Evolutionary conservation across 768 basidiomycete species (phyloP).

Genomic region (Exsudoporus frostii): DNA sequence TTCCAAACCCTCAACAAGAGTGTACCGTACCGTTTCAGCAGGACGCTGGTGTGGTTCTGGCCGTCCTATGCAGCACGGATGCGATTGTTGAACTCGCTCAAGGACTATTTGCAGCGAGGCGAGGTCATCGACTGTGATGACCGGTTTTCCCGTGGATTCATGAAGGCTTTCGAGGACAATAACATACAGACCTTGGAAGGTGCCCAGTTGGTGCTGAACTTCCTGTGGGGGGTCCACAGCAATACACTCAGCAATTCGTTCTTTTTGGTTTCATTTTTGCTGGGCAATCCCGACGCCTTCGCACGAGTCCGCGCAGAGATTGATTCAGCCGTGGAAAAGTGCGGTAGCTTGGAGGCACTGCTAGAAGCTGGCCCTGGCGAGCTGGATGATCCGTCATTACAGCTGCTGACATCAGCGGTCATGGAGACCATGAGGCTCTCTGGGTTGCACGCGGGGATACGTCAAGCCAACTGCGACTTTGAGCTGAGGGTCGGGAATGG

Average conservation of each 20-base stretch:
- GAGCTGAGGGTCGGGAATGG: constrained; percentile 8
- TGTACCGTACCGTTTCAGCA: constrained; percentile 16
- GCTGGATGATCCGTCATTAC: constrained; percentile 18
- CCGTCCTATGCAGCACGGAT: constrained; percentile 15
- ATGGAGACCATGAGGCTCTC: constrained; percentile 29
- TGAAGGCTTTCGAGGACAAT: constrained; percentile 17
- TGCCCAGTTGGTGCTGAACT: constrained; percentile 17
- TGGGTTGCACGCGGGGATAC: constrained; percentile 13
- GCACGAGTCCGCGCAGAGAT: constrained; percentile 46
- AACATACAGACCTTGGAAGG: constrained; percentile 14
- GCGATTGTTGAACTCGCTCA: constrained; percentile 8
- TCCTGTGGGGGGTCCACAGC: constrained; percentile 23
- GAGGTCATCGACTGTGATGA: constrained; percentile 2
- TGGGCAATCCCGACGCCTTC: constrained; percentile 43
- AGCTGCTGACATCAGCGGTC: constrained; percentile 23
- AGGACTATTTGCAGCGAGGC: constrained; percentile 11
- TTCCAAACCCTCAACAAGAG: constrained; percentile 18
- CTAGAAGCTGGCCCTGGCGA: constrained; percentile 7
- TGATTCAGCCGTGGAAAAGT: constrained; percentile 28
- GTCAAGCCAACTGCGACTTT: constrained; percentile 17
- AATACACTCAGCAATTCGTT: constrained; percentile 20
- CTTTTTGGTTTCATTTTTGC: constrained; percentile 28
- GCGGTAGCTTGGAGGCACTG: constrained; percentile 10
- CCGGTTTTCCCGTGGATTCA: constrained; percentile 11
- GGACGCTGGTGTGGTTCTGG: constrained; percentile 11